Evolutionary conservation across 2,329 filamentous ascomycete species (phyloP).

Genomic region (Leptographium procerum): DNA sequence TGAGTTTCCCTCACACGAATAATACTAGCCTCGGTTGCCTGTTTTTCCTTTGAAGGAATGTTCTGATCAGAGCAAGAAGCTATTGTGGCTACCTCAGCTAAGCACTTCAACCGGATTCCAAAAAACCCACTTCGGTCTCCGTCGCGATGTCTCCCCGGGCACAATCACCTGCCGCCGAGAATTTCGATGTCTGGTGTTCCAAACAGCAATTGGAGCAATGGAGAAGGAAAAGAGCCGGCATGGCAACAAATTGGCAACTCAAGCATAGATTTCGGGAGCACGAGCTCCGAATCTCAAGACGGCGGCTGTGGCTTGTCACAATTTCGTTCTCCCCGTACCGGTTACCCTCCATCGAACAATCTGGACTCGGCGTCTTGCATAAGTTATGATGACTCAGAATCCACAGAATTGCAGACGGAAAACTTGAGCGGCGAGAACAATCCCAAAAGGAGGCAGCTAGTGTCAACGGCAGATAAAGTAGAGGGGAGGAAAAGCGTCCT

Average conservation of each 20-base stretch:
- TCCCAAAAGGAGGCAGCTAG: not conserved
- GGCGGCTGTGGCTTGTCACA: not conserved
- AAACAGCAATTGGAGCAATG: not conserved
- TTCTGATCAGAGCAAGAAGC: not conserved
- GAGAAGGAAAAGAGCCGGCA: not conserved
- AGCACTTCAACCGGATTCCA: not conserved
- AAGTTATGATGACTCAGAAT: not conserved
- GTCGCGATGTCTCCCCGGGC: not conserved
- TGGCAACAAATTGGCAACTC: not conserved
- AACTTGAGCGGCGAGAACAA: not conserved
- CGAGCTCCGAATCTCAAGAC: not conserved
- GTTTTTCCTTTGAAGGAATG: not conserved
- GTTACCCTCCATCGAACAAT: not conserved
- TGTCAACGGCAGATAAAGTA: not conserved
- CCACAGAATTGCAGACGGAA: not conserved
- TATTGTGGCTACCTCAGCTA: not conserved
- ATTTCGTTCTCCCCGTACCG: not conserved
- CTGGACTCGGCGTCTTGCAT: not conserved
- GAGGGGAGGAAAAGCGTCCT: not conserved
- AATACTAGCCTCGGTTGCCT: not conserved
- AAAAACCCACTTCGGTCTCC: not conserved
- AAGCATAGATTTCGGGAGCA: not conserved
- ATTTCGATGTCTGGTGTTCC: not conserved
- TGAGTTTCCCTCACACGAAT: not conserved
- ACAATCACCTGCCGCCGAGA: not conserved